A percentile compares a stretch with the other conserved stretches of the same genome.
Conservation (phyloP, 2,329 filamentous ascomycete species). For the Neodidymelliopsis sp. region DNA sequence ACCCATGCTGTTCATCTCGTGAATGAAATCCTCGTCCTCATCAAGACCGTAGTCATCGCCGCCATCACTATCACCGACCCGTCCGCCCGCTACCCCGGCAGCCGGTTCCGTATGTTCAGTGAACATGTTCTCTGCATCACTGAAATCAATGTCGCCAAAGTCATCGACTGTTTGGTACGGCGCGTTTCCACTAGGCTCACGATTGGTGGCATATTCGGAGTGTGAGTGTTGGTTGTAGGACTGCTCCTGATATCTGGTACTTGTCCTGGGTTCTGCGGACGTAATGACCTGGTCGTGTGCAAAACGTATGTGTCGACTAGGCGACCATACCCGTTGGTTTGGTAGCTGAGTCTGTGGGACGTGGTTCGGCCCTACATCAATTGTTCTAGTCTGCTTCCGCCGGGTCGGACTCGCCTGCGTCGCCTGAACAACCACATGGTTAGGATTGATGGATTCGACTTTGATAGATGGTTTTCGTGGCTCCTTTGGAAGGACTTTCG, state of each 20-base stretch:
- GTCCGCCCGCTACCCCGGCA: background rate
- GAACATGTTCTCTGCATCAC: constrained; percentile 33
- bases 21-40: constrained; percentile 45
- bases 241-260: constrained; percentile 18
- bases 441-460: constrained; percentile 14
- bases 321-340: constrained; percentile 38
- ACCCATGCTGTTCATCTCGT: constrained; percentile 54
- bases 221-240: constrained; percentile 25
- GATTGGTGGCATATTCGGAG: constrained; percentile 3
- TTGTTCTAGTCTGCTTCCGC: constrained; percentile 16
- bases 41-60: constrained; percentile 41
- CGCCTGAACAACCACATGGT: constrained; percentile 38
- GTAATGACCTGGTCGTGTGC: constrained; percentile 25
- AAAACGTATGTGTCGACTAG: constrained; percentile 37
- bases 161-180: constrained; percentile 30
- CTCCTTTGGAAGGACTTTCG: background rate
- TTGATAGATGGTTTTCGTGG: constrained; percentile 12
- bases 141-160: constrained; percentile 37
- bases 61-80: constrained; percentile 19
- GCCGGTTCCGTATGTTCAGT: constrained; percentile 32
- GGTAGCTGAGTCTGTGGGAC: constrained; percentile 42
- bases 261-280: constrained; percentile 4
- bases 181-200: constrained; percentile 13
- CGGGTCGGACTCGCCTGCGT: constrained; percentile 39
- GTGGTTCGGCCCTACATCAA: constrained; percentile 21